Conservation (phyloP, 768 basidiomycete genomes). For the Suillus ampliporus region DNA sequence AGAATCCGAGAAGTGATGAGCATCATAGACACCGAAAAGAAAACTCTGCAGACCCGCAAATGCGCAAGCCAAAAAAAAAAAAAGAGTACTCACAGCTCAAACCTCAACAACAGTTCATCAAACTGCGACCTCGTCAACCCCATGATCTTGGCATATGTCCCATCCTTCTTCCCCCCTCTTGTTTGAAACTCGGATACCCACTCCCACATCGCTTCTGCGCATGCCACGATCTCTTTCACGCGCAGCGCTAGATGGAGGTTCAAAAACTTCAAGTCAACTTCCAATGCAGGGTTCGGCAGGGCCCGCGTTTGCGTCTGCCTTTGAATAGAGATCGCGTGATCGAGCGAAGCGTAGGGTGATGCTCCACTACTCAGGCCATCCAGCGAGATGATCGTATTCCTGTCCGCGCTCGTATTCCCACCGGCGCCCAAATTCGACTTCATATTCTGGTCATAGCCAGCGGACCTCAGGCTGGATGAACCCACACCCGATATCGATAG, state of each 20-base stretch:
- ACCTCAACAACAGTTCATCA: constrained; percentile 59
- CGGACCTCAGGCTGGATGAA: too few relatives aligned
- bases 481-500: too few relatives aligned
- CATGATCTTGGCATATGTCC: constrained; percentile 39
- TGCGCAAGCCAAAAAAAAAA: neutral
- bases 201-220: constrained; percentile 82
- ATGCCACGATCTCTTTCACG: constrained; percentile 68
- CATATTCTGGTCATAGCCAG: too few relatives aligned
- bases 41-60: too few relatives aligned
- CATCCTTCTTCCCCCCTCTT: constrained; percentile 15
- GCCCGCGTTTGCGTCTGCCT: neutral
- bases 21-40: neutral
- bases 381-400: constrained; percentile 28
- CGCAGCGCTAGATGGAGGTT: constrained; percentile 69
- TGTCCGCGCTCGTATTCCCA: too few relatives aligned
- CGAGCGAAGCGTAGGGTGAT: constrained; percentile 54
- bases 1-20: neutral
- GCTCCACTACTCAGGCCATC: constrained; percentile 42
- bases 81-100: constrained; percentile 59
- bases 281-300: constrained; percentile 59
- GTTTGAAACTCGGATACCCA: constrained; percentile 63
- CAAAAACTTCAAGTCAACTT: constrained; percentile 61
- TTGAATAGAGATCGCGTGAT: constrained; percentile 44
- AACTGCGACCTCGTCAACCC: constrained; percentile 66
- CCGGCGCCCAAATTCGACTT: too few relatives aligned